A percentile compares a stretch with the other conserved stretches of the same genome.
phyloP scores from a whole-genome alignment of 371 early-diverging fungal species.

The Rhizopus delemar region DNA sequence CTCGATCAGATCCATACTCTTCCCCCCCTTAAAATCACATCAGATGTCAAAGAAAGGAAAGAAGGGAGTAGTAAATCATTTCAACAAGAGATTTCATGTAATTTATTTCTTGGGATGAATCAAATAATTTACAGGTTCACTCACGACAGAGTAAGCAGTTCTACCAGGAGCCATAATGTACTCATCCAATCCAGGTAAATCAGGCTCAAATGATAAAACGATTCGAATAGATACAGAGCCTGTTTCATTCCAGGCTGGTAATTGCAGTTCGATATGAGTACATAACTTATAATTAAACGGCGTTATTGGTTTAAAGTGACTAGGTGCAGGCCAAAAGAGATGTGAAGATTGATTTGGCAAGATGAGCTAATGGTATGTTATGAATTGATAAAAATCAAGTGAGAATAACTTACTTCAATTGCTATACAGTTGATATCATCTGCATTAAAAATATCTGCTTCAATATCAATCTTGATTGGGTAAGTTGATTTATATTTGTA shows the following conservation, averaged over 20 bases:
- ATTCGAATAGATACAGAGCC: slow-evolving; percentile 33
- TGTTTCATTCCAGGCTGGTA: slow-evolving; percentile 43
- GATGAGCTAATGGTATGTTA: slow-evolving; percentile 24
- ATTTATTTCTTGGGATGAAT: background rate
- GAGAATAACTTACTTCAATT: slow-evolving; percentile 36
- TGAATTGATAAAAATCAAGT: background rate
- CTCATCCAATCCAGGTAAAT: slow-evolving; percentile 47
- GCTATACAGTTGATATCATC: slow-evolving; percentile 38
- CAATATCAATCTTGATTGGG: slow-evolving; percentile 38
- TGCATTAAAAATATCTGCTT: slow-evolving; percentile 42
- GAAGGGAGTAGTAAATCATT: background rate
- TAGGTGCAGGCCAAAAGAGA: slow-evolving; percentile 44
- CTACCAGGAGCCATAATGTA: slow-evolving; percentile 36
- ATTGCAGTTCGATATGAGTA: slow-evolving; percentile 32
- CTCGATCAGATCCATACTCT: background rate
- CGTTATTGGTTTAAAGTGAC: slow-evolving; percentile 39
- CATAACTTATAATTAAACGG: slow-evolving; percentile 40
- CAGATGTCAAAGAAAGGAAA: too few species aligned
- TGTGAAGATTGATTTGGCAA: slow-evolving; percentile 39
- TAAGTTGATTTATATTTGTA: slow-evolving; percentile 31
- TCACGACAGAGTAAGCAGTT: slow-evolving; percentile 23
- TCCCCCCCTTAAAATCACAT: too few species aligned
- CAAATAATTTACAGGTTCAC: slow-evolving; percentile 28
- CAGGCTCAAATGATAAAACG: slow-evolving; percentile 50
- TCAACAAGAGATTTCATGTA: background rate